Conservation (phyloP, 2,329 filamentous ascomycete species). For the Fusarium nisikadoi region DNA sequence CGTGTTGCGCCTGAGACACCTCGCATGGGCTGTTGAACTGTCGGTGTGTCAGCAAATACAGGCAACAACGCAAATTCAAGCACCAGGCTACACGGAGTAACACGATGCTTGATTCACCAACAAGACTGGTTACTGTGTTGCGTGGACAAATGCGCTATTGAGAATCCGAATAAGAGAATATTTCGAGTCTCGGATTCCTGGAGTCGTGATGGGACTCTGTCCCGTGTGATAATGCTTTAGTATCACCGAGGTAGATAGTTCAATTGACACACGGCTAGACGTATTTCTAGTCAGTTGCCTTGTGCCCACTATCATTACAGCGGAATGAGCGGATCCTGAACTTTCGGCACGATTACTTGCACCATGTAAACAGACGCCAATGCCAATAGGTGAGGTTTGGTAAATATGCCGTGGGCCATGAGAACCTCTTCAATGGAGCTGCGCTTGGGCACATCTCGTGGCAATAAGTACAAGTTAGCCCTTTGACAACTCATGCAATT, state of each 20-base stretch:
- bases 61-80: slow-evolving; percentile 2
- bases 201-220: not conserved
- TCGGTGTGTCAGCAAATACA: slow-evolving; percentile 22
- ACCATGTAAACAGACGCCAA: not conserved
- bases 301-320: not conserved
- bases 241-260: not conserved
- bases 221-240: not conserved
- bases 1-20: slow-evolving; percentile 2
- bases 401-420: not conserved
- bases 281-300: not conserved
- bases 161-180: slow-evolving; percentile 6
- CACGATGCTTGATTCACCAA: not conserved
- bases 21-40: slow-evolving; percentile 17
- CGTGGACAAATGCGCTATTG: not conserved
- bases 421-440: not conserved
- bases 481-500: not conserved
- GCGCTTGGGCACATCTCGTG: not conserved
- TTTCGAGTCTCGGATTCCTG: not conserved
- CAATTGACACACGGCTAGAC: not conserved
- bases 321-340: not conserved
- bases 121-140: not conserved
- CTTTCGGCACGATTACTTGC: not conserved
- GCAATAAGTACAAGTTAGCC: not conserved
- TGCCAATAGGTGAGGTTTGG: not conserved
- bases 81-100: not conserved